A percentile compares a stretch with the other conserved stretches of the same genome.
phyloP scores from a whole-genome alignment of 345 rosid species.

The Salix arbutifolia region DNA sequence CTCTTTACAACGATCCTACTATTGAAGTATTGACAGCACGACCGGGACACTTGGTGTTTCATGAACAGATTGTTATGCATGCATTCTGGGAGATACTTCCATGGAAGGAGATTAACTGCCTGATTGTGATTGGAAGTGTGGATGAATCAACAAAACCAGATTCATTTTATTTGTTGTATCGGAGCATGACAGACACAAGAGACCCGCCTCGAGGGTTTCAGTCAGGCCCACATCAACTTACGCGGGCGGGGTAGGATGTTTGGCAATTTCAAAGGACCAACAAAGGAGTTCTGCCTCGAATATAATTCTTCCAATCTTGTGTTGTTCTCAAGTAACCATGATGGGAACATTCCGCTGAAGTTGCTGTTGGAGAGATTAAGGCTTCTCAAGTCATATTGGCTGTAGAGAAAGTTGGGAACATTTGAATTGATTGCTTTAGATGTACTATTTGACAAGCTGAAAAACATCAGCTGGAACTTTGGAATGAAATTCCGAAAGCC shows the following conservation, averaged over 20 bases:
- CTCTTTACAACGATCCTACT: too few relatives aligned
- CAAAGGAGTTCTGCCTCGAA: background rate
- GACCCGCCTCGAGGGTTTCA: too few relatives aligned
- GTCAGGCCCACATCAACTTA: too few relatives aligned
- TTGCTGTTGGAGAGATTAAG: background rate
- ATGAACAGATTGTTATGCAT: too few relatives aligned
- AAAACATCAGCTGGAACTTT: background rate
- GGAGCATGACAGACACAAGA: too few relatives aligned
- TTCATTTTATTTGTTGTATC: too few relatives aligned
- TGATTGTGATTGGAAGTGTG: too few relatives aligned
- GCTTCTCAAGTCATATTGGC: conserved; percentile 2
- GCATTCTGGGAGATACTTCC: too few relatives aligned
- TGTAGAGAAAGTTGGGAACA: conserved; percentile 1
- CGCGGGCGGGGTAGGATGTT: background rate
- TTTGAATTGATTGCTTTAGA: background rate
- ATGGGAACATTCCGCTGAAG: conserved; percentile 3
- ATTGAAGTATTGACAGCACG: too few relatives aligned
- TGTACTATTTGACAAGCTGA: background rate
- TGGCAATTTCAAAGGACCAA: background rate
- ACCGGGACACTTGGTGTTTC: too few relatives aligned
- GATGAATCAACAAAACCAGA: too few relatives aligned
- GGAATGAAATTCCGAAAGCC: background rate
- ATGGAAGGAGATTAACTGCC: too few relatives aligned
- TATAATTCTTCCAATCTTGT: background rate
- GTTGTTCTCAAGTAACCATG: conserved; percentile 33